Conservation (phyloP, 495 filamentous ascomycete genomes). For the Platismatia glauca region DNA sequence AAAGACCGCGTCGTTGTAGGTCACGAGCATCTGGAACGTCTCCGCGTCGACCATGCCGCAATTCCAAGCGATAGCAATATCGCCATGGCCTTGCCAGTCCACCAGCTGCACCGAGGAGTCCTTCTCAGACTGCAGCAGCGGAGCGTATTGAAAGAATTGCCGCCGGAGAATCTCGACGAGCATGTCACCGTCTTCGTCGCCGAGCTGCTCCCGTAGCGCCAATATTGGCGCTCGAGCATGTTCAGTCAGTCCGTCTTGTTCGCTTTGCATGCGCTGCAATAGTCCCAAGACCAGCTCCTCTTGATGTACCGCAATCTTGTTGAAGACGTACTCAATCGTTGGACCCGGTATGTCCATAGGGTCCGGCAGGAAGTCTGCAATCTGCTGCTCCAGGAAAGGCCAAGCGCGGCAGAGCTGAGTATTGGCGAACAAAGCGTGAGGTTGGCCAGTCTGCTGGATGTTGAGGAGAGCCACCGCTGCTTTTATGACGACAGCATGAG, state of each 20-base stretch:
- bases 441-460: conserved; percentile 6
- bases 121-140: not conserved
- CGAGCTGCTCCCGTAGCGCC: not conserved
- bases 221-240: not conserved
- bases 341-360: conserved; percentile 11
- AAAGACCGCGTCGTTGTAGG: conserved; percentile 4
- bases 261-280: not conserved
- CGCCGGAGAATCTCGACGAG: conserved; percentile 1
- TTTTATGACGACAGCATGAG: conserved; percentile 4
- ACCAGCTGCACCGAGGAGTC: not conserved
- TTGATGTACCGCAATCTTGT: not conserved
- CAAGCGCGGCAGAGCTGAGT: conserved; percentile 5
- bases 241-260: not conserved
- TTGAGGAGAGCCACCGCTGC: conserved; percentile 4
- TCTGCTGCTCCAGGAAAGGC: conserved; percentile 2
- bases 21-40: conserved; percentile 10
- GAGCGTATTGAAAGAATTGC: conserved; percentile 8
- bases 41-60: conserved; percentile 14
- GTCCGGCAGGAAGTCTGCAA: conserved; percentile 1
- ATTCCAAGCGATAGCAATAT: not conserved
- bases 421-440: conserved; percentile 7
- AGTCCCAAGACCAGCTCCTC: not conserved
- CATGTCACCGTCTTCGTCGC: not conserved
- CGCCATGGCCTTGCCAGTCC: not conserved
- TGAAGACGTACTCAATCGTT: not conserved